phyloP scores from a whole-genome alignment of 208 protist species.

The Leishmania mexicana region DNA sequence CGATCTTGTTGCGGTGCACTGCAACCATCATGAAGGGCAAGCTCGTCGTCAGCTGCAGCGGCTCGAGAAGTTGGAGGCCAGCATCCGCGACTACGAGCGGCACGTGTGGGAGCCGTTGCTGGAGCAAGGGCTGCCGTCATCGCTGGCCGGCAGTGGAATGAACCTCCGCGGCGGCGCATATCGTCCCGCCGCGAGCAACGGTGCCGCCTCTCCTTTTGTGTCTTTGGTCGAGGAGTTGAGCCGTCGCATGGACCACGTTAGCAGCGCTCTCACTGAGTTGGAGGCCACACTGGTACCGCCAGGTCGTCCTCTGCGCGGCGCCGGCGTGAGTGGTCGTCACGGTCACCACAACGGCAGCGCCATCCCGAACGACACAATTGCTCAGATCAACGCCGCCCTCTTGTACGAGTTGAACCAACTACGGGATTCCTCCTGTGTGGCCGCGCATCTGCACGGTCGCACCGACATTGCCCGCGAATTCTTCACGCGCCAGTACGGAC shows the following conservation, averaged over 20 bases:
- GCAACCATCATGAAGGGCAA: conserved; percentile 64
- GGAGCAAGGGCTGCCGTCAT: conserved; percentile 38
- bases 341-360: conserved; percentile 16
- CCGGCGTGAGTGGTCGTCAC: conserved; percentile 6
- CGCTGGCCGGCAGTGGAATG: background rate
- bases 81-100: conserved; percentile 59
- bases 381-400: conserved; percentile 69
- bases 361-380: conserved; percentile 38
- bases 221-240: conserved; percentile 42
- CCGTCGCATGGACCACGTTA: conserved; percentile 47
- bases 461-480: conserved; percentile 51
- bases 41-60: conserved; percentile 42
- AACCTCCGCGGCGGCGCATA: conserved; percentile 24
- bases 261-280: conserved; percentile 40
- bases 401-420: conserved; percentile 68
- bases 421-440: conserved; percentile 54
- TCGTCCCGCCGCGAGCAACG: conserved; percentile 16
- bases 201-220: conserved; percentile 35
- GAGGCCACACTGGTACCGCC: conserved; percentile 55
- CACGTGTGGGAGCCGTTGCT: conserved; percentile 69
- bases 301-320: conserved; percentile 14
- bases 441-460: conserved; percentile 58
- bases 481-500: conserved; percentile 71
- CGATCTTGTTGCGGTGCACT: conserved; percentile 59
- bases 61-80: conserved; percentile 60